phyloP scores from a whole-genome alignment of 345 rosid species.

The Cochlearia excelsa region DNA sequence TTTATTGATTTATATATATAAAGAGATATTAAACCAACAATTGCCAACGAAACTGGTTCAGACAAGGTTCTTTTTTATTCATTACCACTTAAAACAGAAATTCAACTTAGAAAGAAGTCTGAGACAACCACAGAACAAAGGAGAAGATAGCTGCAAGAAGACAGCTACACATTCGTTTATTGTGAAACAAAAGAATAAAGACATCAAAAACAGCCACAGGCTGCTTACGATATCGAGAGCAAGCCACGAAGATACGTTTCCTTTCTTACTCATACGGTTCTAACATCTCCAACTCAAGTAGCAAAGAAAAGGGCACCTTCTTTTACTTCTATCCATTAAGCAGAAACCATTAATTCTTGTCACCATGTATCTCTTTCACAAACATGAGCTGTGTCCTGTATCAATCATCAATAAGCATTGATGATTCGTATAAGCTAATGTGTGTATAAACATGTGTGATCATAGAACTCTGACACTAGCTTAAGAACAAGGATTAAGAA shows the following conservation, averaged over 20 bases:
- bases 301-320: constrained; percentile 30
- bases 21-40: neutral
- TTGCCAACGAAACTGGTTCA: neutral
- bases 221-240: constrained; percentile 35
- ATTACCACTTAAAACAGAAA: constrained; percentile 13
- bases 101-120: constrained; percentile 16
- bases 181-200: neutral
- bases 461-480: constrained; percentile 7
- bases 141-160: constrained; percentile 23
- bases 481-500: neutral
- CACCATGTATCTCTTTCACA: constrained; percentile 39
- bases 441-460: constrained; percentile 12
- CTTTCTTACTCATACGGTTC: constrained; percentile 36
- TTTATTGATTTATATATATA: too few species aligned
- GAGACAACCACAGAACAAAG: constrained; percentile 10
- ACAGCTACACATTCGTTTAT: constrained; percentile 14
- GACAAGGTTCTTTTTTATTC: constrained; percentile 17
- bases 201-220: constrained; percentile 26
- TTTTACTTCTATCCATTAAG: constrained; percentile 30
- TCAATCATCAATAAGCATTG: constrained; percentile 26
- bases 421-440: neutral
- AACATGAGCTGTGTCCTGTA: constrained; percentile 35
- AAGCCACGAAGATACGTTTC: constrained; percentile 30
- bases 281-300: constrained; percentile 35
- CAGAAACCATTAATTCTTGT: constrained; percentile 36